These are phyloP conservation scores for Fusarium sp. DNA, from an alignment of 2,329 filamentous ascomycete genomes.

Conservation along the genomic window DNA sequence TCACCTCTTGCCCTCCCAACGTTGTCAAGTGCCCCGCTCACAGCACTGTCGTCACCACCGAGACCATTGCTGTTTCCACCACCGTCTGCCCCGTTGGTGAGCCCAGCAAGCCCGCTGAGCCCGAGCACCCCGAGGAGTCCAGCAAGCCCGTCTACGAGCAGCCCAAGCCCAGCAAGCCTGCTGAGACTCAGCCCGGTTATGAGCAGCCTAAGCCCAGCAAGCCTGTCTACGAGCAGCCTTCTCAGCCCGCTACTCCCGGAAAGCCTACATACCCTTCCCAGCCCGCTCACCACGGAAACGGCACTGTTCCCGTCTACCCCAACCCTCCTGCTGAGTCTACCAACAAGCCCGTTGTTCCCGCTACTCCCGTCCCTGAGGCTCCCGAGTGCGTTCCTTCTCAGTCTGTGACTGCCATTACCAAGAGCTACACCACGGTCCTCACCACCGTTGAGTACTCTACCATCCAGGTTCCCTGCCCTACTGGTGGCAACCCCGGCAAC, in stretches of 20 bases:
- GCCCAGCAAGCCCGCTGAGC: constrained; percentile 28
- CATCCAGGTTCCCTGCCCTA: constrained; percentile 43
- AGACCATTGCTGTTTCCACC: constrained; percentile 55
- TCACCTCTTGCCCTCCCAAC: constrained; percentile 70
- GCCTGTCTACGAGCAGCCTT: neutral
- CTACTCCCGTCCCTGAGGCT: constrained; percentile 31
- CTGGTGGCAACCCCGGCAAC: constrained; percentile 26
- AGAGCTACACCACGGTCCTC: constrained; percentile 67
- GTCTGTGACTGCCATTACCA: constrained; percentile 66
- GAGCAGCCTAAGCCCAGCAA: constrained; percentile 15
- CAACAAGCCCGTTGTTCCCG: constrained; percentile 30
- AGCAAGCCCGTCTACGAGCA: constrained; percentile 8
- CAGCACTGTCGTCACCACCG: constrained; percentile 52
- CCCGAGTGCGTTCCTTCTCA: constrained; percentile 41
- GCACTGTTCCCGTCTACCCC: constrained; percentile 40
- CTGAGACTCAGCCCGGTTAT: constrained; percentile 25
- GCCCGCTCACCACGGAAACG: constrained; percentile 34
- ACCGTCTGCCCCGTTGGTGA: constrained; percentile 54
- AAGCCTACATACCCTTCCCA: constrained; percentile 25
- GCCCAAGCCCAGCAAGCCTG: constrained; percentile 16
- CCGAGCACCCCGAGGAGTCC: constrained; percentile 23
- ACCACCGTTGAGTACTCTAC: constrained; percentile 66
- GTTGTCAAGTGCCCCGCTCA: constrained; percentile 72
- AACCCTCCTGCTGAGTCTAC: constrained; percentile 28
- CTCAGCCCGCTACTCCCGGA: constrained; percentile 12